phyloP scores from a whole-genome alignment of 805 yeast species.

The Monosporozyma aerobia region DNA sequence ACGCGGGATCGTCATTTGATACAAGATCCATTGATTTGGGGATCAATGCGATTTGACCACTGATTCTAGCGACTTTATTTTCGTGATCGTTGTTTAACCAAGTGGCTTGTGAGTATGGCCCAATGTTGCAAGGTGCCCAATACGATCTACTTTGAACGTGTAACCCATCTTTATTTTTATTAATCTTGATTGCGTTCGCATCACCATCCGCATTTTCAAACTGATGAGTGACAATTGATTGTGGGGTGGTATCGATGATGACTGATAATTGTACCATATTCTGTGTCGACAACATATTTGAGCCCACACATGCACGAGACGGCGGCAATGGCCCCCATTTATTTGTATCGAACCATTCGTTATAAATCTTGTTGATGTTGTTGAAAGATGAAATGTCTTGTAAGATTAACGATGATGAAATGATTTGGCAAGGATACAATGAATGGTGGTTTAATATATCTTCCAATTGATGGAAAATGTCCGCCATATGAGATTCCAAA shows the following conservation, averaged over 20 bases:
- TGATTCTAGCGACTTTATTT: conserved; percentile 48
- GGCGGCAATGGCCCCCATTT: conserved; percentile 60
- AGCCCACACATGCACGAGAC: conserved; percentile 74
- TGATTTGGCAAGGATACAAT: conserved; percentile 39
- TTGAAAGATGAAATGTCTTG: conserved; percentile 57
- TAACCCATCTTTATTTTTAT: conserved; percentile 48
- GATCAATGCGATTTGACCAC: conserved; percentile 86
- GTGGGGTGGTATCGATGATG: conserved; percentile 29
- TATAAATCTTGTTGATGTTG: conserved; percentile 53
- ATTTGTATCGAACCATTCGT: conserved; percentile 36
- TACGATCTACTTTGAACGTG: conserved; percentile 90
- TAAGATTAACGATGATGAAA: conserved; percentile 52
- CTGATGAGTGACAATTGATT: neutral
- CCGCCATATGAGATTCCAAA: conserved; percentile 38
- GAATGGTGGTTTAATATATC: conserved; percentile 26
- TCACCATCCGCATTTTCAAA: neutral
- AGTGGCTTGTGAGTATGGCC: conserved; percentile 89
- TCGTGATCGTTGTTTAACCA: conserved; percentile 33
- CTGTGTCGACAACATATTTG: conserved; percentile 33
- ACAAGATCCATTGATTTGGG: conserved; percentile 59
- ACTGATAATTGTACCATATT: conserved; percentile 47
- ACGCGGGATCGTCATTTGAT: conserved; percentile 18
- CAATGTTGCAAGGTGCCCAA: conserved; percentile 98
- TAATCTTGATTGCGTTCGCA: conserved; percentile 1
- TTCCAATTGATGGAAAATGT: conserved; percentile 40